Base-by-base conservation (phyloP, 192 early-diverging fungal species). In the Haplosporangium gracile region DNA sequence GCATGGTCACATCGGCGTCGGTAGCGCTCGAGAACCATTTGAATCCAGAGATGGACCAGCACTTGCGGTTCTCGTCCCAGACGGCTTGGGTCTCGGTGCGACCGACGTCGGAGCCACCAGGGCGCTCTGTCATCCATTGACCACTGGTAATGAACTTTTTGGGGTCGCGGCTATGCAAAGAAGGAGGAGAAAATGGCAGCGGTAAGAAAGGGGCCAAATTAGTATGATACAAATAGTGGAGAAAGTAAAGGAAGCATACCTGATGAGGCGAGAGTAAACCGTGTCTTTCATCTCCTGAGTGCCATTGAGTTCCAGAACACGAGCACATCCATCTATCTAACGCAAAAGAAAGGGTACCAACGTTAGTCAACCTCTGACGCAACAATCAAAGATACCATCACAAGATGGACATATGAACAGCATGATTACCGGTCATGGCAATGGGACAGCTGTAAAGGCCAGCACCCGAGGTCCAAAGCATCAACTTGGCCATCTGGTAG, bases 81-180 rank as follows among this genome's bases (percentile, higher is more conserved):
- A 86, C 84, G 0, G 95, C 95, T 40, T 83, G 79, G 0, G 95
- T 94, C 79, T 95, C 94, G 20, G 94, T 93, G 4, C 85, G 83
- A 5, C 88, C 90, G 38, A 95, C 91, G 73, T 95, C 95, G 26
- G 88, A 90, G 34, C 94, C 95, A 68, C 94, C 94, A 22, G 93
- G 92, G 16, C 94, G 83, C 78, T 96, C 95, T 4, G 94, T 96
- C 95, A 95, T 96, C 94, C 93, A 95, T 81, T 96, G 95, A 10
- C 94, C 94, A 73, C 89, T 91, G 45, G 93, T 95, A 85, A 92
- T 92, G 70, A 94, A 93, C 16, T 65, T 34, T 11, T 77, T 83
- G 13, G 95, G 95, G 69, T 96, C 93, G 2, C 94, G 92, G 63
- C 89, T 90, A 47, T 13, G 63, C 9, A 70, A 18, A 47, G 63